Percentiles rank a stretch among this genome's conserved stretches.
These are phyloP conservation scores for Lagerstroemia speciosa DNA, from an alignment of 345 rosid species.

Conservation along the genomic window DNA sequence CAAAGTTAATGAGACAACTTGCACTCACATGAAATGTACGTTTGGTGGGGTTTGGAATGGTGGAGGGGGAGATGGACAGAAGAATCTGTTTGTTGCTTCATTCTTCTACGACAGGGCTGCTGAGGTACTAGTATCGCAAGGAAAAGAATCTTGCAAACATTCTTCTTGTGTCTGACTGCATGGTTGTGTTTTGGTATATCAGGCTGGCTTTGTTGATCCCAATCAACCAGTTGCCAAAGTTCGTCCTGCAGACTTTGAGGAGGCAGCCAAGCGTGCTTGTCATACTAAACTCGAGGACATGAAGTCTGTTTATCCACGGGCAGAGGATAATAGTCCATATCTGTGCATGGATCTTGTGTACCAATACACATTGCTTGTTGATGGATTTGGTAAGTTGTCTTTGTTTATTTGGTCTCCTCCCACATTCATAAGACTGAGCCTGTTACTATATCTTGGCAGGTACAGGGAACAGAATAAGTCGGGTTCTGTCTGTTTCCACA, in stretches of 20 bases:
- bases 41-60: conserved; percentile 98
- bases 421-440: neutral
- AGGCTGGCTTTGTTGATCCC: conserved; percentile 75
- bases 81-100: conserved; percentile 82
- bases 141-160: neutral
- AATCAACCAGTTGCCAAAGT: conserved; percentile 65
- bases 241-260: conserved; percentile 59
- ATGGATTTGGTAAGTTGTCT: conserved; percentile 70
- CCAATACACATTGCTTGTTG: conserved; percentile 64
- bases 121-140: conserved; percentile 40
- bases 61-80: conserved; percentile 98
- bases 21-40: conserved; percentile 85
- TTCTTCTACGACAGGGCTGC: conserved; percentile 98
- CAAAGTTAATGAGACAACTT: conserved; percentile 67
- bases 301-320: conserved; percentile 36
- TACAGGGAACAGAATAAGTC: neutral
- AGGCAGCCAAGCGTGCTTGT: conserved; percentile 85
- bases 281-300: conserved; percentile 57
- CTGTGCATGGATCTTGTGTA: conserved; percentile 94
- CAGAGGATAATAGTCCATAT: conserved; percentile 53
- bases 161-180: neutral
- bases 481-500: neutral
- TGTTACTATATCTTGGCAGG: neutral
- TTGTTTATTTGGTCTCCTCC: neutral
- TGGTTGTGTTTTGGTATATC: conserved; percentile 2